phyloP scores from a whole-genome alignment of 169 alveolate genomes.

The Plasmodium vivax region DNA sequence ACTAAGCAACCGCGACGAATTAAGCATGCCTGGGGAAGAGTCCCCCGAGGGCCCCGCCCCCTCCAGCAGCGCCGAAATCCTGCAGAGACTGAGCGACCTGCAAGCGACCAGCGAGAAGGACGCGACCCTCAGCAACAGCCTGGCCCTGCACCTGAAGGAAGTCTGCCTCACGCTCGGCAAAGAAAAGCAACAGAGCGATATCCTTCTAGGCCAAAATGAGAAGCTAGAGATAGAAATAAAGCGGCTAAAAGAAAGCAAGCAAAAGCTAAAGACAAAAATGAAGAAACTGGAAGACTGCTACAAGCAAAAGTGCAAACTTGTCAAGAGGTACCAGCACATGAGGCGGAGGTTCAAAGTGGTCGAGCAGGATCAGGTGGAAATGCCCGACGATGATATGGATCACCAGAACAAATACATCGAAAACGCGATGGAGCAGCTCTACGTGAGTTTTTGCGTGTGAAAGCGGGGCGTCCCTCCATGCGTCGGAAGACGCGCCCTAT shows the following conservation, averaged over 20 bases:
- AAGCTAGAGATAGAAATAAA: slow-evolving; percentile 25
- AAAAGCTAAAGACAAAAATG: slow-evolving; percentile 13
- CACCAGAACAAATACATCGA: slow-evolving; percentile 37
- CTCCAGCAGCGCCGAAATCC: background rate
- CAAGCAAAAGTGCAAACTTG: slow-evolving; percentile 16
- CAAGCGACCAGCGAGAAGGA: slow-evolving; percentile 4
- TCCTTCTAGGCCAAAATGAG: slow-evolving; percentile 15
- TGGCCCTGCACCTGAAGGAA: slow-evolving; percentile 26
- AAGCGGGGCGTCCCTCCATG: background rate
- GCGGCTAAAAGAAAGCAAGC: slow-evolving; percentile 1
- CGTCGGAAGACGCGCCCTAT: background rate
- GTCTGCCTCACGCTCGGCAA: slow-evolving; percentile 21
- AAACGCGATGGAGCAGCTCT: slow-evolving; percentile 42
- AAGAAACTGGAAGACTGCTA: slow-evolving; percentile 22
- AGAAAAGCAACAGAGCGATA: slow-evolving; percentile 50
- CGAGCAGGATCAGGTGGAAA: slow-evolving; percentile 3
- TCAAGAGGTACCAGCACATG: slow-evolving; percentile 19
- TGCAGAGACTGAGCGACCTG: background rate
- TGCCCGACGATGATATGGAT: slow-evolving; percentile 28
- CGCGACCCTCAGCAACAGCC: background rate
- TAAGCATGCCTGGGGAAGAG: background rate
- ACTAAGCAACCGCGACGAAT: background rate
- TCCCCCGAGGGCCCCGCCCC: background rate
- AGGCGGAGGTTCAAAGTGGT: slow-evolving; percentile 5
- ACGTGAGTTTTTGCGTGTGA: slow-evolving; percentile 18